Conservation (phyloP, 345 rosid species). For the Populus davidiana region DNA sequence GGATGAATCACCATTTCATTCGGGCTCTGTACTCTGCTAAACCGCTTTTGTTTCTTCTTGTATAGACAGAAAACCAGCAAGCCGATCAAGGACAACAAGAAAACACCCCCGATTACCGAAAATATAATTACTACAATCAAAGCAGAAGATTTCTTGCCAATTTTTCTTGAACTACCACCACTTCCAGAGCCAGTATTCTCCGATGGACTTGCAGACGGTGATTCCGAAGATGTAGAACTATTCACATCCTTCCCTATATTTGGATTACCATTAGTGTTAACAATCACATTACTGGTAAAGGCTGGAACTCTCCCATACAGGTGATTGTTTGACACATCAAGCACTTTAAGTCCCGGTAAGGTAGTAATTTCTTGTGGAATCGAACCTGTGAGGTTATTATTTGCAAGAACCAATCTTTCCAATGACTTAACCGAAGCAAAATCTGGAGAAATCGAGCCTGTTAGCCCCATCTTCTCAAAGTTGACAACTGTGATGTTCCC, state of each 20-base stretch:
- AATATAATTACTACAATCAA: constrained; percentile 40
- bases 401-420: constrained; percentile 65
- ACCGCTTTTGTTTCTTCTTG: constrained; percentile 30
- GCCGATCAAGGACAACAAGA: constrained; percentile 48
- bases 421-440: constrained; percentile 57
- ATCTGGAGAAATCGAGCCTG: constrained; percentile 62
- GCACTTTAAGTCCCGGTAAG: constrained; percentile 52
- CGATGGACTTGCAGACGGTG: constrained; percentile 21
- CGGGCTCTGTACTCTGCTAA: constrained; percentile 28
- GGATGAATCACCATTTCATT: constrained; percentile 31
- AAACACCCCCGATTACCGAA: constrained; percentile 46
- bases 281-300: constrained; percentile 46
- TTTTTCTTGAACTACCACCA: constrained; percentile 16
- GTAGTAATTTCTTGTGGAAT: constrained; percentile 64
- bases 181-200: constrained; percentile 2
- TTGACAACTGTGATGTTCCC: constrained; percentile 67
- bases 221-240: constrained; percentile 10
- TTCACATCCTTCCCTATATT: constrained; percentile 21
- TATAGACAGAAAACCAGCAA: constrained; percentile 51
- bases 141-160: constrained; percentile 37
- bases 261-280: constrained; percentile 50
- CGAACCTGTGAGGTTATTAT: constrained; percentile 65
- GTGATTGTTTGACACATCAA: constrained; percentile 75
- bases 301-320: constrained; percentile 63
- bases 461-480: constrained; percentile 73